phyloP scores from a whole-genome alignment of 2,329 filamentous ascomycete genomes.

The Tolypocladium album region DNA sequence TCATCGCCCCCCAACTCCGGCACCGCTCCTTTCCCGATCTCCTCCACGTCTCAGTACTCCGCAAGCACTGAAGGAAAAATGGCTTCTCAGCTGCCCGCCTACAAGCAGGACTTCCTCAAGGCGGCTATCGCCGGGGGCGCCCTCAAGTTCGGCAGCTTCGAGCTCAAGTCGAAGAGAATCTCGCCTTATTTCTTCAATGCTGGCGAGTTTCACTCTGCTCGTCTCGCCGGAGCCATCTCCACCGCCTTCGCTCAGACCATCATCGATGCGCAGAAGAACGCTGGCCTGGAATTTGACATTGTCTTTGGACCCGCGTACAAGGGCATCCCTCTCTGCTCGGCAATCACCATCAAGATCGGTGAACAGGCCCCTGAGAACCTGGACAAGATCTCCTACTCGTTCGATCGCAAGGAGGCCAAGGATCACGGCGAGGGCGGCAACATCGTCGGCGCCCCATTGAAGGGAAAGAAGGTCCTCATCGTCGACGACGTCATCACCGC shows the following conservation, averaged over 20 bases:
- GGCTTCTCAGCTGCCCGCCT: conserved; percentile 37
- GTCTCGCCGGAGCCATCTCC: conserved; percentile 66
- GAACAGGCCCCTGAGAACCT: conserved; percentile 57
- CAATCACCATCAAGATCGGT: conserved; percentile 65
- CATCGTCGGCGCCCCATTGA: conserved; percentile 79
- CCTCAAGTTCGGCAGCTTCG: conserved; percentile 74
- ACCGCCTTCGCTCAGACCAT: conserved; percentile 69
- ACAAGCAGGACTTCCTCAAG: conserved; percentile 64
- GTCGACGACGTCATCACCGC: conserved; percentile 96
- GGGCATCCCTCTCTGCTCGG: conserved; percentile 81
- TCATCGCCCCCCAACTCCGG: not conserved
- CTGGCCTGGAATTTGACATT: conserved; percentile 59
- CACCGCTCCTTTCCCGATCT: not conserved
- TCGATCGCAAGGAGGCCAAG: conserved; percentile 95
- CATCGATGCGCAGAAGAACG: conserved; percentile 31
- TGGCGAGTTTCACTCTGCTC: conserved; percentile 75
- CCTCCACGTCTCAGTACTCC: not conserved
- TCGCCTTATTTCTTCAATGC: conserved; percentile 99
- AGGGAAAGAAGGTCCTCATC: conserved; percentile 77
- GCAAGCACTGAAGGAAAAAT: not conserved
- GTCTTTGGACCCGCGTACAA: conserved; percentile 95
- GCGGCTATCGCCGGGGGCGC: conserved; percentile 58
- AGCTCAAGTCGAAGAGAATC: conserved; percentile 81
- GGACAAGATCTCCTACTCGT: conserved; percentile 67
- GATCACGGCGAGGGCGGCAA: conserved; percentile 89